Evolutionary conservation across 345 rosid species (phyloP), one percentile per base, ranked within the genome.

Genomic region (Combretum micranthum): DNA sequence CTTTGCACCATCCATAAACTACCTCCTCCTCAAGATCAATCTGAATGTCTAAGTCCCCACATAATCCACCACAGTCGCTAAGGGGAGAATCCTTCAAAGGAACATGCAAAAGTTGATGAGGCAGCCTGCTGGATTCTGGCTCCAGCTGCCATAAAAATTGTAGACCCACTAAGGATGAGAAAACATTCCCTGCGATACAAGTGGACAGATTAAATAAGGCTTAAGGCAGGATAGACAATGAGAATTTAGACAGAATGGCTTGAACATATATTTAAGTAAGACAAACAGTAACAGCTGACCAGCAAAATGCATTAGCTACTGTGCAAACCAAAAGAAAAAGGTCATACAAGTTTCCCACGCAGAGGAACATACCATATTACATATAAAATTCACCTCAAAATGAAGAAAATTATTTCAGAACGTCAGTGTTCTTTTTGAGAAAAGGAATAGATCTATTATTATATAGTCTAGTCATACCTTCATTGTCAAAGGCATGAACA

Each of bases 1-100:
- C 39, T 42, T 19, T 23, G 51, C 22, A 12, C 47, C 4, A 14
- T 20, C 13, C 3, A 4, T 44, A 8, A 39, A 52, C 22, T 84
- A 89, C 97, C 63, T 67, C 80, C 68, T 86, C 94, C 73, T 92
- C 98, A 45, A 92, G 88, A 57, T 81, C 62, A 69, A 84, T 86
- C 66, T 82, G 95, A 53, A 88, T 72, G 62, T 86, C 78, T 69
- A 92, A 78, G 73, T 88, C 90, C 13, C 96, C 98, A 60, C 88
- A 88, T 57, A 84, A 57, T 66, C 98, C 98, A 47, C 95, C 88
- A 68, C 92, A 84, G 62, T 88, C 98, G 50, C 95, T 92, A 63
- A 92, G 60, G 26, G 96, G 98, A 71, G 98, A 88, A 62, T 86
- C 93, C 80, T 84, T 86, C 68, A 92, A 64, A 65, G 96, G 96